phyloP scores from a whole-genome alignment of 192 early-diverging fungal species.

The Podila verticillata region DNA sequence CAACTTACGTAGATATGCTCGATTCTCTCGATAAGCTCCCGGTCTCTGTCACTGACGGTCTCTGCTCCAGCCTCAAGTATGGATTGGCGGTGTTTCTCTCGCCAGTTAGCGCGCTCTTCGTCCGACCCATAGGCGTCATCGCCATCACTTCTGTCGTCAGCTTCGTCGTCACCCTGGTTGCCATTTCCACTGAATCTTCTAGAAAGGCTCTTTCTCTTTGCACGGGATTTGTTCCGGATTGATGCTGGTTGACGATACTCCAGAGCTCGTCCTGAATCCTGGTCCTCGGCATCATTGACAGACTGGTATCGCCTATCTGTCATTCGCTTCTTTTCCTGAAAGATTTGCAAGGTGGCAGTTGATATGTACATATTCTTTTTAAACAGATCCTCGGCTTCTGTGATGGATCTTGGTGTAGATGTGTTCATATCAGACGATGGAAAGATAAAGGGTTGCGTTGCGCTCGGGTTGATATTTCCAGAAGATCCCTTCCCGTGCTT shows the following conservation, averaged over 20 bases:
- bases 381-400: constrained; percentile 62
- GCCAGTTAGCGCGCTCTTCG: neutral
- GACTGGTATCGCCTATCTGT: constrained; percentile 35
- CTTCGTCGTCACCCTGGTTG: constrained; percentile 47
- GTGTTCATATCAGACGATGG: constrained; percentile 55
- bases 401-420: constrained; percentile 56
- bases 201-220: constrained; percentile 21
- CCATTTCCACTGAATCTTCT: constrained; percentile 32
- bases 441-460: constrained; percentile 55
- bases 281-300: constrained; percentile 30
- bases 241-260: constrained; percentile 40
- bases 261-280: constrained; percentile 33
- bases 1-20: constrained; percentile 64
- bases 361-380: constrained; percentile 59
- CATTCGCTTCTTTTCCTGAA: constrained; percentile 57
- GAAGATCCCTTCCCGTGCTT: constrained; percentile 12
- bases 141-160: constrained; percentile 15
- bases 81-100: neutral
- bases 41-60: constrained; percentile 37
- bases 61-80: constrained; percentile 3
- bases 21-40: constrained; percentile 53
- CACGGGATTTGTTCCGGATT: constrained; percentile 14
- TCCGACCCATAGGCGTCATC: constrained; percentile 29
- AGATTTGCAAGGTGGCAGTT: constrained; percentile 55
- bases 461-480: constrained; percentile 22